Evolutionary conservation across 2,329 filamentous ascomycete genomes (phyloP).

Genomic region (Aspergillus terreus): DNA sequence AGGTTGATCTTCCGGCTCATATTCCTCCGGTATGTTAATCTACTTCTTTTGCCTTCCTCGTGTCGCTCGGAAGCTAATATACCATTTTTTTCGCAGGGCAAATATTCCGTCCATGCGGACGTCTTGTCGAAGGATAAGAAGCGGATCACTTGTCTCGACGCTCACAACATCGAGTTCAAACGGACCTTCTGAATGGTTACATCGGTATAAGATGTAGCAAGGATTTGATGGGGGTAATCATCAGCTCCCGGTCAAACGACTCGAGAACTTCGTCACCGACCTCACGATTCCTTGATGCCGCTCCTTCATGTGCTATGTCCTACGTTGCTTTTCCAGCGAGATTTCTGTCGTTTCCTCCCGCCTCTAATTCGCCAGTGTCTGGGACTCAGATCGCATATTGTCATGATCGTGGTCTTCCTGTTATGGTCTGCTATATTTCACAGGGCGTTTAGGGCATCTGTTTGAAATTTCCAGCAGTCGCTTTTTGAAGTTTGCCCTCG

Average conservation of each 20-base stretch:
- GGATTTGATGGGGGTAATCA: background rate
- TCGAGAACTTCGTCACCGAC: background rate
- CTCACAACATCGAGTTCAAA: constrained; percentile 42
- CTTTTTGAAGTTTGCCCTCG: too few relatives aligned
- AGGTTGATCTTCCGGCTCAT: constrained; percentile 76
- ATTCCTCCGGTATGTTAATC: constrained; percentile 74
- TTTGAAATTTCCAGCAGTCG: background rate
- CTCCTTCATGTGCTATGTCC: background rate
- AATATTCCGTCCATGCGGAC: constrained; percentile 83
- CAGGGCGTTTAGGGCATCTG: constrained; percentile 14
- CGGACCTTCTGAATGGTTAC: background rate
- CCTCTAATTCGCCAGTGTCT: background rate
- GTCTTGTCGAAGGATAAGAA: constrained; percentile 70
- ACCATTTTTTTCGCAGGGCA: constrained; percentile 58
- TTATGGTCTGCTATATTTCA: constrained; percentile 6
- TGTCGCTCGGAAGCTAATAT: constrained; percentile 5
- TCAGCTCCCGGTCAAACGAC: background rate
- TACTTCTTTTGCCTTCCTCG: background rate
- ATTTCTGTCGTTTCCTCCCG: background rate
- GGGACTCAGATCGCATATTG: constrained; percentile 1
- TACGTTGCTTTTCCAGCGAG: constrained; percentile 2
- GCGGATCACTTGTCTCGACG: constrained; percentile 82
- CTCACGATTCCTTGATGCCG: constrained; percentile 1
- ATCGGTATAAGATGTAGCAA: background rate
- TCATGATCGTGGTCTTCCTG: background rate